Percentiles rank a stretch among this genome's conserved stretches.
These are phyloP conservation scores for Lojkania enalia DNA, from an alignment of 2,329 filamentous ascomycete genomes.

Conservation along the genomic window DNA sequence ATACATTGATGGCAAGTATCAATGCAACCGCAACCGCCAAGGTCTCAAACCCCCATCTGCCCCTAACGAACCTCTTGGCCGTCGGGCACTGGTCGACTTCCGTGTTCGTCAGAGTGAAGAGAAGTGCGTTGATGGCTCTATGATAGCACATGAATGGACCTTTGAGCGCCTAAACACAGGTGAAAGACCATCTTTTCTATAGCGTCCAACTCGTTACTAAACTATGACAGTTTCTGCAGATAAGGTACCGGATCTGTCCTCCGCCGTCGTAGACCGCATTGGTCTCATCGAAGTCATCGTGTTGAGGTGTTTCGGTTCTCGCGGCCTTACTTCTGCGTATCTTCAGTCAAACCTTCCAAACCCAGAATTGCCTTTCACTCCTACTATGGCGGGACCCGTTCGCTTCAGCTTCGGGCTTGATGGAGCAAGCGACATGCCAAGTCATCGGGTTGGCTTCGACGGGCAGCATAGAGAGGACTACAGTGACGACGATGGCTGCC, in stretches of 20 bases:
- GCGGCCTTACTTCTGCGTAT: slow-evolving; percentile 15
- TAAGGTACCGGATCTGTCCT: slow-evolving; percentile 34
- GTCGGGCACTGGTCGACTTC: slow-evolving; percentile 51
- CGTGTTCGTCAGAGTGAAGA: slow-evolving; percentile 59
- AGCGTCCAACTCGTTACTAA: slow-evolving; percentile 19
- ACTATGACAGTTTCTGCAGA: slow-evolving; percentile 41
- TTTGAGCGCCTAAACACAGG: slow-evolving; percentile 56
- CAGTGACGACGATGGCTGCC: slow-evolving; percentile 19
- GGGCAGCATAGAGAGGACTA: slow-evolving; percentile 15
- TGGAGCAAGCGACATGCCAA: slow-evolving; percentile 25
- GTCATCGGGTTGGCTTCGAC: slow-evolving; percentile 19
- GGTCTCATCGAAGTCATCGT: slow-evolving; percentile 55
- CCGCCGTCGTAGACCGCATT: slow-evolving; percentile 44
- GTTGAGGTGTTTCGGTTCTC: slow-evolving; percentile 45
- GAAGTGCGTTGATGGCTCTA: slow-evolving; percentile 49
- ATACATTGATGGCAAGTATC: slow-evolving; percentile 61
- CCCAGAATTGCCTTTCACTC: background rate
- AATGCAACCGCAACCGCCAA: slow-evolving; percentile 59
- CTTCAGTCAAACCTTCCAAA: background rate
- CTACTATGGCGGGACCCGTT: background rate
- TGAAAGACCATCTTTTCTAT: slow-evolving; percentile 27
- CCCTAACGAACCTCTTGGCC: slow-evolving; percentile 31
- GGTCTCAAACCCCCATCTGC: slow-evolving; percentile 42
- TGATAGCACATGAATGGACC: slow-evolving; percentile 57
- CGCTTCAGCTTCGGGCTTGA: slow-evolving; percentile 30